A percentile compares a stretch with the other conserved stretches of the same genome.
phyloP scores from a whole-genome alignment of 1,284 basidiomycete genomes.

The Ustilago loliicola region DNA sequence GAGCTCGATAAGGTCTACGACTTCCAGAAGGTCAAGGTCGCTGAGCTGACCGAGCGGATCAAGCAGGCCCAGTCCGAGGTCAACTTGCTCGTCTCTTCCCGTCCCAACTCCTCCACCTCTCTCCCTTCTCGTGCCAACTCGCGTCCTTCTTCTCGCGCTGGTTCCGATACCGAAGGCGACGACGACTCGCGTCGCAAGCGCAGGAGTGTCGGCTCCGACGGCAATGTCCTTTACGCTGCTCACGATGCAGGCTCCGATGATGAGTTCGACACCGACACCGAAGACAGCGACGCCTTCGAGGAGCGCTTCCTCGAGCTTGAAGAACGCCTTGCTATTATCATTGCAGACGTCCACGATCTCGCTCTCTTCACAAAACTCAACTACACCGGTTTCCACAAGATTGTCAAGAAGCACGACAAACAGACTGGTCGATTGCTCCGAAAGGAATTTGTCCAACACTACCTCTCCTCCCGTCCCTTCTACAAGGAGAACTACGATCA shows the following conservation, averaged over 20 bases:
- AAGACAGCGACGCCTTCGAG: conserved; percentile 82
- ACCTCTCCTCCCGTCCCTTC: conserved; percentile 93
- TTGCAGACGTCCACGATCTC: conserved; percentile 98
- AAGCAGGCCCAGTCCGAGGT: conserved; percentile 69
- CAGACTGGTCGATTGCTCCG: conserved; percentile 76
- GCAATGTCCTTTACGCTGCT: conserved; percentile 71
- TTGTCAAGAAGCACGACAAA: conserved; percentile 93
- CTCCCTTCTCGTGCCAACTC: conserved; percentile 51
- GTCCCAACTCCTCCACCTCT: conserved; percentile 56
- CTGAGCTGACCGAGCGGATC: conserved; percentile 68
- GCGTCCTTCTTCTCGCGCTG: conserved; percentile 32
- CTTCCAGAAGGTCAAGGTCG: conserved; percentile 87
- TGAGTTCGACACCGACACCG: conserved; percentile 76
- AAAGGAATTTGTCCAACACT: conserved; percentile 82
- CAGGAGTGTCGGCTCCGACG: conserved; percentile 72
- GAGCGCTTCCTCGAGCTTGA: conserved; percentile 90
- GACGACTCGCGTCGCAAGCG: conserved; percentile 28
- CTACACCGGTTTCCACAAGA: conserved; percentile 96
- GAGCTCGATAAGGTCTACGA: conserved; percentile 96
- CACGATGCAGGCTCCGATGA: conserved; percentile 73
- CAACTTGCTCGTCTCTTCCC: conserved; percentile 65
- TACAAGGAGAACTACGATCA: conserved; percentile 84
- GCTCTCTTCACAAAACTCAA: conserved; percentile 94
- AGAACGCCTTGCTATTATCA: conserved; percentile 93
- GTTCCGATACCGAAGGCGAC: conserved; percentile 42